phyloP scores from a whole-genome alignment of 1,284 basidiomycete species.

The Trametes sp. region DNA sequence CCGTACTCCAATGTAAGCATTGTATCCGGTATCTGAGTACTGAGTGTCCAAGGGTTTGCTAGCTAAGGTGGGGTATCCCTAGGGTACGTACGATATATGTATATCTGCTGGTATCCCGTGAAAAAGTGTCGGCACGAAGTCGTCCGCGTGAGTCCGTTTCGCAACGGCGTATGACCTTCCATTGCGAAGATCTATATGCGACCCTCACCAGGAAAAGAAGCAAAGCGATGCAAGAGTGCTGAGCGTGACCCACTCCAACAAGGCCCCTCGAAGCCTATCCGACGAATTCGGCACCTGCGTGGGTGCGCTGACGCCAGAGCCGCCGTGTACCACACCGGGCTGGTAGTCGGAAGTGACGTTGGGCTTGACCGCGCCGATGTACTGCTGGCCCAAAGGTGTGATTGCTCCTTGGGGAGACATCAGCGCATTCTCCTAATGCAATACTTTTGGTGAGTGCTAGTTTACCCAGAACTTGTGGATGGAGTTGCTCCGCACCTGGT shows the following conservation, averaged over 20 bases:
- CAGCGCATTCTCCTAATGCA: slow-evolving; percentile 43
- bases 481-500: slow-evolving; percentile 30
- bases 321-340: slow-evolving; percentile 37
- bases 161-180: too few species aligned
- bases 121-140: too few species aligned
- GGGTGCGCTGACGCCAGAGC: slow-evolving; percentile 21
- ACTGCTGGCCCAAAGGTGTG: slow-evolving; percentile 43
- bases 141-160: too few species aligned
- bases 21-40: too few species aligned
- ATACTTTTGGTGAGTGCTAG: slow-evolving; percentile 8
- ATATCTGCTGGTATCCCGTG: too few species aligned
- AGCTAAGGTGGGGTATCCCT: too few species aligned
- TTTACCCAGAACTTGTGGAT: neutral
- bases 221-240: neutral
- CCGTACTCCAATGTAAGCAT: too few species aligned
- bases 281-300: slow-evolving; percentile 4
- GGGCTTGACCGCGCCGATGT: slow-evolving; percentile 40
- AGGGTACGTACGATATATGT: too few species aligned
- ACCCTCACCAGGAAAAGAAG: neutral
- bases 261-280: neutral
- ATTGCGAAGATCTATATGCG: too few species aligned
- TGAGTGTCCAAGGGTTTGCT: neutral
- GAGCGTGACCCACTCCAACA: neutral
- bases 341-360: slow-evolving; percentile 34
- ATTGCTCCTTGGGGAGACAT: slow-evolving; percentile 42